Percentiles rank a stretch among this genome's conserved stretches.
Conservation (phyloP, 768 basidiomycete genomes). For the Hygrophorus russula region DNA sequence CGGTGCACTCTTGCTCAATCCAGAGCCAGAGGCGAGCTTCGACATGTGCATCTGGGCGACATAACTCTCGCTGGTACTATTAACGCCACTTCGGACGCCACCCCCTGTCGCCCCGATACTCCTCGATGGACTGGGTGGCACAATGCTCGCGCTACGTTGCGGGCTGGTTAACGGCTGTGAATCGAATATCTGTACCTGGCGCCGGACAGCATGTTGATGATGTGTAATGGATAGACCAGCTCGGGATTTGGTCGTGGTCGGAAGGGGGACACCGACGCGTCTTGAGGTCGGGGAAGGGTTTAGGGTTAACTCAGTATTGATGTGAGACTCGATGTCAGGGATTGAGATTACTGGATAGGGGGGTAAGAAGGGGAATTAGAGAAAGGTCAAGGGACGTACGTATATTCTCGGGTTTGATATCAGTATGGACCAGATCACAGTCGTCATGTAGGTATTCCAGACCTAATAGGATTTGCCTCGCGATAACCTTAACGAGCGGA, state of each 20-base stretch:
- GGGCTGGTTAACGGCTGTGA: slow-evolving; percentile 70
- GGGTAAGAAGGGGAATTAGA: not conserved
- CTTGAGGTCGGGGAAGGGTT: slow-evolving; percentile 69
- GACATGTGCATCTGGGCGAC: slow-evolving; percentile 30
- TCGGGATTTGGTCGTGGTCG: slow-evolving; percentile 38
- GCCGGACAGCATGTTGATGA: not conserved
- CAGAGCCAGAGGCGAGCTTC: slow-evolving; percentile 16
- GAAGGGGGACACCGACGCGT: slow-evolving; percentile 69
- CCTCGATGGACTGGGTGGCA: slow-evolving; percentile 3
- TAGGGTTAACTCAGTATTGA: slow-evolving; percentile 51
- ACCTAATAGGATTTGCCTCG: slow-evolving; percentile 79
- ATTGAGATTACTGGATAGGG: slow-evolving; percentile 59
- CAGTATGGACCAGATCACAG: slow-evolving; percentile 87
- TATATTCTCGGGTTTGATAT: slow-evolving; percentile 94
- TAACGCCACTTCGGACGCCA: slow-evolving; percentile 23
- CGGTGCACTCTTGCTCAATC: slow-evolving; percentile 28
- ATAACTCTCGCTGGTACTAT: slow-evolving; percentile 30
- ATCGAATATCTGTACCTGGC: slow-evolving; percentile 70
- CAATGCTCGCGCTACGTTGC: slow-evolving; percentile 17
- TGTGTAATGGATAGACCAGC: not conserved
- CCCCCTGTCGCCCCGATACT: slow-evolving; percentile 11
- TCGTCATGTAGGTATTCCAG: slow-evolving; percentile 89
- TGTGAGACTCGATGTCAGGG: slow-evolving; percentile 70
- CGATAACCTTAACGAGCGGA: slow-evolving; percentile 74
- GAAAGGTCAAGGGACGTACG: slow-evolving; percentile 43